Evolutionary conservation across 1,284 basidiomycete species (phyloP).

Genomic region (Vanrija sp.): DNA sequence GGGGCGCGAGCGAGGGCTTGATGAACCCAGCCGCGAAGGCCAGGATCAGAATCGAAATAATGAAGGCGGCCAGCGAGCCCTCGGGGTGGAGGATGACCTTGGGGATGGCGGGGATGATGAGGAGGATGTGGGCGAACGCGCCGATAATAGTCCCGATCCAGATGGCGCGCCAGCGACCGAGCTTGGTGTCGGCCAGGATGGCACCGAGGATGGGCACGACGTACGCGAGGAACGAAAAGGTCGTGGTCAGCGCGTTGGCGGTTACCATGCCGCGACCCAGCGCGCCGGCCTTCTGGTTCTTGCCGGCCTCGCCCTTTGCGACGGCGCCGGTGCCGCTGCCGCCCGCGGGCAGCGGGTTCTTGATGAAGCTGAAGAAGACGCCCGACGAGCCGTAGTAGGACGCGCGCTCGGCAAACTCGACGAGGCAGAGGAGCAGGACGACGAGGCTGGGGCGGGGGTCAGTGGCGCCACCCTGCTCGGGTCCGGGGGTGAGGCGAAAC

Average conservation of each 20-base stretch:
- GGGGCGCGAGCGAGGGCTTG: constrained; percentile 44
- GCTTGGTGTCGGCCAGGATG: constrained; percentile 51
- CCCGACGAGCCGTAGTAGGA: constrained; percentile 11
- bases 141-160: constrained; percentile 49
- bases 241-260: constrained; percentile 24
- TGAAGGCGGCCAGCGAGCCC: constrained; percentile 34
- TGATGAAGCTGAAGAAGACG: constrained; percentile 25
- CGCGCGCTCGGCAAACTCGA: constrained; percentile 44
- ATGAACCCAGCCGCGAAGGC: constrained; percentile 47
- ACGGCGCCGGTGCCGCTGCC: constrained; percentile 69
- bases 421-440: constrained; percentile 38
- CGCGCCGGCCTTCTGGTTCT: constrained; percentile 57
- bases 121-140: constrained; percentile 35
- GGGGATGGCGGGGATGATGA: constrained; percentile 43
- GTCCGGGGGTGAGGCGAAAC: neutral
- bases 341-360: constrained; percentile 54
- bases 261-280: constrained; percentile 27
- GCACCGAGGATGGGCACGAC: constrained; percentile 39
- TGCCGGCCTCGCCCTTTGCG: constrained; percentile 60
- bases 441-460: neutral
- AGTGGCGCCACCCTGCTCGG: neutral
- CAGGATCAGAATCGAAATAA: constrained; percentile 45
- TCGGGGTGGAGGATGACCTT: constrained; percentile 30
- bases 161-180: constrained; percentile 63
- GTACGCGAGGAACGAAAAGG: constrained; percentile 36